These are phyloP conservation scores for Coniophora puteana DNA, from an alignment of 1,284 basidiomycete genomes.

Conservation along the genomic window DNA sequence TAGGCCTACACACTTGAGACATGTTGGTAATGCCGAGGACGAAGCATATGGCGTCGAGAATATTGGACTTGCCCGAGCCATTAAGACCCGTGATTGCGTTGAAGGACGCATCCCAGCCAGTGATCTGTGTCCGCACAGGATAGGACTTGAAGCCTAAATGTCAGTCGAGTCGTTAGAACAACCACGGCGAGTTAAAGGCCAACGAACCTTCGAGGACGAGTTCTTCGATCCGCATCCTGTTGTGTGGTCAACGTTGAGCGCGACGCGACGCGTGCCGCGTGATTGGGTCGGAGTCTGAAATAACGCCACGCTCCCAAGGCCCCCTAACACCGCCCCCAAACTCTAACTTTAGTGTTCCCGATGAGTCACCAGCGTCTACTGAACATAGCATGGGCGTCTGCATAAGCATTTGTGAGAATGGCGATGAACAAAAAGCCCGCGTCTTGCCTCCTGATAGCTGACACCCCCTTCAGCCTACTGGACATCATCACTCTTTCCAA, in stretches of 20 bases:
- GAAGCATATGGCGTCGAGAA: slow-evolving; percentile 96
- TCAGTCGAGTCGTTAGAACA: slow-evolving; percentile 7
- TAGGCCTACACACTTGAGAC: slow-evolving; percentile 57
- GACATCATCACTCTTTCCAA: too few species aligned
- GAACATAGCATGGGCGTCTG: too few species aligned
- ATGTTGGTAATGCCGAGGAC: slow-evolving; percentile 96
- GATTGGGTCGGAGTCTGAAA: slow-evolving; percentile 24
- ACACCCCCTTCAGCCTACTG: too few species aligned
- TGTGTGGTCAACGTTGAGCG: slow-evolving; percentile 9
- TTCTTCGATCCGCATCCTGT: slow-evolving; percentile 75
- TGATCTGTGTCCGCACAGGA: slow-evolving; percentile 91
- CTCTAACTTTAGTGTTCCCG: too few species aligned
- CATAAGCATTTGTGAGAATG: too few species aligned
- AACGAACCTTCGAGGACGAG: slow-evolving; percentile 69
- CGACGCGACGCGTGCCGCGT: slow-evolving; percentile 28
- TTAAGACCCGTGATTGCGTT: slow-evolving; percentile 98
- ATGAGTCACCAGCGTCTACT: too few species aligned
- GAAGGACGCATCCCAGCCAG: slow-evolving; percentile 94
- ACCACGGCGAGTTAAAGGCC: background rate
- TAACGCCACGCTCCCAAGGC: too few species aligned
- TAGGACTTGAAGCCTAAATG: slow-evolving; percentile 91
- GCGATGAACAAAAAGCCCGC: too few species aligned
- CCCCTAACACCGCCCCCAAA: too few species aligned
- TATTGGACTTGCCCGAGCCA: slow-evolving; percentile 95
- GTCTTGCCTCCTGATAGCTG: too few species aligned